A percentile compares a stretch with the other conserved stretches of the same genome.
phyloP scores from a whole-genome alignment of 371 early-diverging fungal genomes.

The Haplosporangium sp. region DNA sequence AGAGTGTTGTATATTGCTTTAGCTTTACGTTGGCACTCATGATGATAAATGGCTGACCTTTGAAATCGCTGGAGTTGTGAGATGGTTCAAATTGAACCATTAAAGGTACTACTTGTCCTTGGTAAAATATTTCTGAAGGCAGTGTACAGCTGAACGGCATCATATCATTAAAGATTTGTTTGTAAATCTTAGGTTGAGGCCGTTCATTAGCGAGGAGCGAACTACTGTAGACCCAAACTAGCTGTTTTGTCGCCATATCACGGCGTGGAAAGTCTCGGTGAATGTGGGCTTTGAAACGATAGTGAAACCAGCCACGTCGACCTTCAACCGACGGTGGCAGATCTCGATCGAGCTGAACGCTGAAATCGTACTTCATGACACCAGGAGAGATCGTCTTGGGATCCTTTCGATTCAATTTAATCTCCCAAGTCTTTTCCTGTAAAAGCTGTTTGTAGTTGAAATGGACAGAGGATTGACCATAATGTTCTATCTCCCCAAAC shows the following conservation, averaged over 20 bases:
- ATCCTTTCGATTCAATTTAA: slow-evolving; percentile 25
- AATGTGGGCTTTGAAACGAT: slow-evolving; percentile 43
- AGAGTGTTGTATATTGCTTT: slow-evolving; percentile 43
- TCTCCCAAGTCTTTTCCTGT: slow-evolving; percentile 40
- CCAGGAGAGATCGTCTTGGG: slow-evolving; percentile 38
- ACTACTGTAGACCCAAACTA: slow-evolving; percentile 44
- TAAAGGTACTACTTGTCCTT: slow-evolving; percentile 38
- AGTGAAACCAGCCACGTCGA: slow-evolving; percentile 44
- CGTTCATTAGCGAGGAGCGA: slow-evolving; percentile 13
- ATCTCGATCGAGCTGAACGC: slow-evolving; percentile 24
- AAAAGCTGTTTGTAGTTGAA: slow-evolving; percentile 12
- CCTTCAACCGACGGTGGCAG: slow-evolving; percentile 41
- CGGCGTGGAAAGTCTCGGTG: slow-evolving; percentile 43
- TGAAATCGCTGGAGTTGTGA: slow-evolving; percentile 13
- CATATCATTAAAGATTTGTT: slow-evolving; percentile 27
- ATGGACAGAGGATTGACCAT: slow-evolving; percentile 14
- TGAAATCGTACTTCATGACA: slow-evolving; percentile 38
- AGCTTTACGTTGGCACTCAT: slow-evolving; percentile 34
- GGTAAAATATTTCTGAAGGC: slow-evolving; percentile 40
- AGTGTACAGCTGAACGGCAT: slow-evolving; percentile 28
- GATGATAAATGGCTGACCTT: slow-evolving; percentile 31
- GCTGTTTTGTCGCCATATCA: slow-evolving; percentile 39
- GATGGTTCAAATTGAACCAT: slow-evolving; percentile 36
- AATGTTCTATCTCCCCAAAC: slow-evolving; percentile 10
- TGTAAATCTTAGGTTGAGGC: slow-evolving; percentile 30